Percentiles rank a stretch among this genome's conserved stretches.
phyloP scores from a whole-genome alignment of 225 moss, liverwort and hornwort species.

The Sphagnum tenellum region DNA sequence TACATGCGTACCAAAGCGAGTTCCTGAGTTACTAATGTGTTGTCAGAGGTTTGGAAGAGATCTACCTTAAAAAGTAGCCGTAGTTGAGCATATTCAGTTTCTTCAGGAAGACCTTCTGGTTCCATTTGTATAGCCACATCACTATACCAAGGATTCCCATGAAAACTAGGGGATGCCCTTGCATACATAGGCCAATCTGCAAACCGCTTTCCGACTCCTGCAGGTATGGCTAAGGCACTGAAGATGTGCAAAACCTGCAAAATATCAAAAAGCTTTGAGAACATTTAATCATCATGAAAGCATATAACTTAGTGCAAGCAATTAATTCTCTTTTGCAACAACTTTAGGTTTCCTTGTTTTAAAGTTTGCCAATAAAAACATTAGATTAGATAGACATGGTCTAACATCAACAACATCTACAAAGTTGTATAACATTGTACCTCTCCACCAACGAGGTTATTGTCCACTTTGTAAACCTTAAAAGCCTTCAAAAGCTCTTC shows the following conservation, averaged over 20 bases:
- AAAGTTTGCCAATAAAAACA: too few relatives aligned
- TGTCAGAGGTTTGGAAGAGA: background rate
- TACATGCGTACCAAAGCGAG: background rate
- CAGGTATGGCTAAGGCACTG: conserved; percentile 4
- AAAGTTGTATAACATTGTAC: too few relatives aligned
- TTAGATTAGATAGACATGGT: too few relatives aligned
- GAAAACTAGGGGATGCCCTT: conserved; percentile 2
- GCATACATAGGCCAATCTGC: conserved; percentile 9
- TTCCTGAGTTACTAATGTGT: background rate
- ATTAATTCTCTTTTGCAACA: too few relatives aligned
- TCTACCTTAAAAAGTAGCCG: conserved; percentile 1
- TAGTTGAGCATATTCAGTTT: conserved; percentile 6
- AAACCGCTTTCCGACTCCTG: background rate
- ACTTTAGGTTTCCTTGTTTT: too few relatives aligned
- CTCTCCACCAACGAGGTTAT: too few relatives aligned
- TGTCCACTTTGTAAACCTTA: too few relatives aligned
- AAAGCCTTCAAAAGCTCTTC: background rate
- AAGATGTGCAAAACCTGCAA: background rate
- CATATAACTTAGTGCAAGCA: too few relatives aligned
- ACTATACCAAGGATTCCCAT: background rate
- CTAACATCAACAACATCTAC: too few relatives aligned
- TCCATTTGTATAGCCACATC: conserved; percentile 6
- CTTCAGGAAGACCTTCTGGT: background rate
- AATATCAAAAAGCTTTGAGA: background rate
- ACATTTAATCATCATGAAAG: too few relatives aligned